phyloP scores from a whole-genome alignment of 176 grass and related monocot species.

The Eragrostis nindensis region DNA sequence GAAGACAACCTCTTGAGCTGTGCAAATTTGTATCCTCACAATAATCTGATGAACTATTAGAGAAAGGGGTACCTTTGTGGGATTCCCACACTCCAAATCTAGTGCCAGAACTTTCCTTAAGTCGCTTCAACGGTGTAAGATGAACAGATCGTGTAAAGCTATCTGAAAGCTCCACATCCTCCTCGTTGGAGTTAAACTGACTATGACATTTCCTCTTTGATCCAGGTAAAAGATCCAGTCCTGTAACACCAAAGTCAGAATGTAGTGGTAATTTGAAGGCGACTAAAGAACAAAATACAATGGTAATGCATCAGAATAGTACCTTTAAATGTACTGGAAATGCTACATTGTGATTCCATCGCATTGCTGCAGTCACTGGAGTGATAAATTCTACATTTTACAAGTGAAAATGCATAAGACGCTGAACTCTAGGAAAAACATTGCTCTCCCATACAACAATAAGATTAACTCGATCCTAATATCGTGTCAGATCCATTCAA shows the following conservation, averaged over 20 bases:
- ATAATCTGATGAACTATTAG: constrained; percentile 44
- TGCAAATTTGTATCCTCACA: constrained; percentile 49
- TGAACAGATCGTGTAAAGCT: constrained; percentile 46
- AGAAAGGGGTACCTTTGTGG: constrained; percentile 37
- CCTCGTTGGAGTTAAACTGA: constrained; percentile 49
- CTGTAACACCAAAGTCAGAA: constrained; percentile 53
- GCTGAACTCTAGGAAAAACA: not conserved
- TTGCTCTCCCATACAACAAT: not conserved
- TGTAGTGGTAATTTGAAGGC: not conserved
- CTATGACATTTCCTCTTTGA: constrained; percentile 81
- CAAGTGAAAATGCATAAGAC: constrained; percentile 34
- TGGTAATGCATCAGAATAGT: constrained; percentile 25
- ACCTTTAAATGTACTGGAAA: constrained; percentile 86
- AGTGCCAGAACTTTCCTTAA: constrained; percentile 43
- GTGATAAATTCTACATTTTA: constrained; percentile 56
- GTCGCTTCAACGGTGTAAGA: constrained; percentile 58
- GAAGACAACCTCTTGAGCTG: constrained; percentile 64
- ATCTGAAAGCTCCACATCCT: constrained; percentile 56
- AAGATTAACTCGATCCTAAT: constrained; percentile 9
- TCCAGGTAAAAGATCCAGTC: constrained; percentile 78
- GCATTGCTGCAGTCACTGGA: constrained; percentile 57
- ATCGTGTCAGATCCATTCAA: constrained; percentile 10
- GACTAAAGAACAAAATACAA: not conserved
- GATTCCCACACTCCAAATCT: constrained; percentile 45
- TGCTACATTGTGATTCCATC: constrained; percentile 62